A percentile compares a stretch with the other conserved stretches of the same genome.
Conservation (phyloP, 768 basidiomycete genomes). For the Gymnopilus junonius region DNA sequence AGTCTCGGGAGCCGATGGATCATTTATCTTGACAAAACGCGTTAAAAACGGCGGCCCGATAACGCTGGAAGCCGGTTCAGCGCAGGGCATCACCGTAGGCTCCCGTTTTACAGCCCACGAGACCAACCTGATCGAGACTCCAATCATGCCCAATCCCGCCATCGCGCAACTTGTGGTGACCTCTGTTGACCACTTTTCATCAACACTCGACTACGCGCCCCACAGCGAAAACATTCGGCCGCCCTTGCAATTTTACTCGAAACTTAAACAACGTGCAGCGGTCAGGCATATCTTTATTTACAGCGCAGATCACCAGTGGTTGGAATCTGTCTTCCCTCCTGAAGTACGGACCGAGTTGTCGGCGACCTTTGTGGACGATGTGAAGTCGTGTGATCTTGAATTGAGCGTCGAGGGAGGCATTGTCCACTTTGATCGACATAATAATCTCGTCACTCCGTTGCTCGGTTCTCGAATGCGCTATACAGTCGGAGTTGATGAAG, state of each 20-base stretch:
- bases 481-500: slow-evolving; percentile 13
- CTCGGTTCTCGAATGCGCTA: slow-evolving; percentile 26
- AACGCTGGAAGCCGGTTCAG: slow-evolving; percentile 32
- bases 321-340: slow-evolving; percentile 25
- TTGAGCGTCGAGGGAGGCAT: slow-evolving; percentile 20
- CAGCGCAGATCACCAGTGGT: slow-evolving; percentile 30
- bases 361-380: slow-evolving; percentile 21
- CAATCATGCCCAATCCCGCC: slow-evolving; percentile 23
- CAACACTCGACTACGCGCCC: slow-evolving; percentile 16
- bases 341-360: slow-evolving; percentile 11
- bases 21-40: slow-evolving; percentile 29
- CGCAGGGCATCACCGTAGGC: slow-evolving; percentile 35
- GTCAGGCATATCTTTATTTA: slow-evolving; percentile 25
- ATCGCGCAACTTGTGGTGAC: slow-evolving; percentile 26
- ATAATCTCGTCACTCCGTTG: slow-evolving; percentile 22
- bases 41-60: slow-evolving; percentile 10
- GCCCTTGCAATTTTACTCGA: slow-evolving; percentile 30
- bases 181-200: slow-evolving; percentile 25
- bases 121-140: slow-evolving; percentile 25
- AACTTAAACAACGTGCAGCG: slow-evolving; percentile 18
- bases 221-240: slow-evolving; percentile 6
- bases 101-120: slow-evolving; percentile 29
- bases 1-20: slow-evolving; percentile 29
- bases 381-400: slow-evolving; percentile 20
- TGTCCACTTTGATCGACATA: slow-evolving; percentile 29